Percentiles rank a stretch among this genome's conserved stretches.
Conservation (phyloP, 192 early-diverging fungal species). For the Bifiguratus adelaidae region DNA sequence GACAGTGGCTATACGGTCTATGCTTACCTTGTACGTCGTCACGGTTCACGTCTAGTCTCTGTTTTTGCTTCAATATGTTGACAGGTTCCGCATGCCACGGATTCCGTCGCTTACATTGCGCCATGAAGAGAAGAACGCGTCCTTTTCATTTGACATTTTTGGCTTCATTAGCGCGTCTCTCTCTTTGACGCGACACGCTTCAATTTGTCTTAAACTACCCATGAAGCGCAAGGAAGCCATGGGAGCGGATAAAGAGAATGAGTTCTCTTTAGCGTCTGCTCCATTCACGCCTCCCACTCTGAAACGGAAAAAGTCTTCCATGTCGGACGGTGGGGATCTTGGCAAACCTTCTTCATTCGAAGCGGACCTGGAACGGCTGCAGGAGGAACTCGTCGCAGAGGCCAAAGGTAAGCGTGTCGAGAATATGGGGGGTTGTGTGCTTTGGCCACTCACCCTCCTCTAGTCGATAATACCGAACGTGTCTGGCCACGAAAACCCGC, state of each 20-base stretch:
- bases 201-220: not conserved
- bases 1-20: constrained; percentile 15
- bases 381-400: constrained; percentile 7
- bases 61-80: not conserved
- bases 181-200: not conserved
- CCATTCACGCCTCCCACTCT: not conserved
- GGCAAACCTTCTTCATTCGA: constrained; percentile 15
- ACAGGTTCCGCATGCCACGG: not conserved
- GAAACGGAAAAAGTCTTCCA: not conserved
- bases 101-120: not conserved
- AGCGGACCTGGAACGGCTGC: constrained; percentile 28
- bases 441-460: not conserved
- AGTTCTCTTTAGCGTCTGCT: not conserved
- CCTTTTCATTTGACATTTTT: not conserved
- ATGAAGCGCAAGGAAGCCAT: constrained; percentile 9
- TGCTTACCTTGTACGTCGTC: not conserved
- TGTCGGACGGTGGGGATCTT: not conserved
- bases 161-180: not conserved
- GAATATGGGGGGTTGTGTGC: not conserved
- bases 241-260: constrained; percentile 12
- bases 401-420: constrained; percentile 12
- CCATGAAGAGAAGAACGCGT: not conserved
- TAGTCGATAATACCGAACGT: constrained; percentile 21
- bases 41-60: not conserved
- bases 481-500: constrained; percentile 20